These are phyloP conservation scores for Anacardium occidentale DNA, from an alignment of 345 rosid genomes.

Conservation along the genomic window DNA sequence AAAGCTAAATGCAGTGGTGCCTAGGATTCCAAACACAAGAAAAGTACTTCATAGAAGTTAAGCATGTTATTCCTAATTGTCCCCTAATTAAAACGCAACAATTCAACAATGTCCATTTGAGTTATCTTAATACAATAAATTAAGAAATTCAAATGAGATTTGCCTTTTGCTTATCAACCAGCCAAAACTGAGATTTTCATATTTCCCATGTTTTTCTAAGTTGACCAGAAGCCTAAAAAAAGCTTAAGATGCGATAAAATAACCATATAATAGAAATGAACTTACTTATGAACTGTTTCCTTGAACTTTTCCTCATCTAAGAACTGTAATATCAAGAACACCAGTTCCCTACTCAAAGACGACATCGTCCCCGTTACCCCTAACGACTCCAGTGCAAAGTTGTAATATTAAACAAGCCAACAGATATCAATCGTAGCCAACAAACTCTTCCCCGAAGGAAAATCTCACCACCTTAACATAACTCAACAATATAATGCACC, in stretches of 20 bases:
- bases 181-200: background rate
- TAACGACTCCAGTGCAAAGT: constrained; percentile 48
- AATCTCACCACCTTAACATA: constrained; percentile 12
- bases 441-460: constrained; percentile 1
- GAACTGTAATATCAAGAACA: constrained; percentile 62
- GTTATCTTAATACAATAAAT: background rate
- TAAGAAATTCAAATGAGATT: background rate
- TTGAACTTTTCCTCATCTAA: constrained; percentile 61
- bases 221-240: background rate
- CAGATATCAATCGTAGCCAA: constrained; percentile 7
- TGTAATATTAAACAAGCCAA: constrained; percentile 12
- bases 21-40: background rate
- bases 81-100: background rate
- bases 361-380: constrained; percentile 55
- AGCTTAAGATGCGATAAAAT: background rate
- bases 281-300: constrained; percentile 66
- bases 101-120: background rate
- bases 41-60: background rate
- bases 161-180: background rate
- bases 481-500: constrained; percentile 6
- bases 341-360: constrained; percentile 66
- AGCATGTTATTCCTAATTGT: constrained; percentile 1
- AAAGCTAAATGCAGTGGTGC: background rate
- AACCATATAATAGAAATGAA: constrained; percentile 13
- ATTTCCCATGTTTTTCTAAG: background rate